Base-by-base conservation (phyloP, 2,329 filamentous ascomycete genomes). In the Exophiala viscosa region DNA sequence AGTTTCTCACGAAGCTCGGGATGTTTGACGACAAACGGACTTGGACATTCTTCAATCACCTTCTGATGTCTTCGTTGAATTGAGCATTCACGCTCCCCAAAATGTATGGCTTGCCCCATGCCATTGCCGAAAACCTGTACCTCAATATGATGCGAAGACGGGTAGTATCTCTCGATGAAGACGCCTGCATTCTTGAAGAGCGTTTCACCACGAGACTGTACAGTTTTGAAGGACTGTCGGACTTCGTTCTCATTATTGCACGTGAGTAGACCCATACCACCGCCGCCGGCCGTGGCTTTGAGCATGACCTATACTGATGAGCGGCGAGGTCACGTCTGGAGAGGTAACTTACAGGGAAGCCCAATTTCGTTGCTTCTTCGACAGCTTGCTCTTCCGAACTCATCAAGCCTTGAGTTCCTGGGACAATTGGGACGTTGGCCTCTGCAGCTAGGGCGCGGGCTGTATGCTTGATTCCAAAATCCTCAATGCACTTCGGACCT, bases 41-140 rank as follows among this genome's bases (percentile, higher is more conserved):
- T 89, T 0, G 90, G 90, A 2, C 87, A 90, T 70, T 96, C 90
- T 67, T 96, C 90, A 17, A 96, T 79, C 38, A 95, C 87, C 73
- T 96, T 96, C 67, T 96, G 90, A 66, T 96, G 90, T 36, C 90
- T 76, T 58, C 90, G 76, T 71, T 96, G 90, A 10, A 96, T 80
- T 46, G 87, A 92, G 70, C 90, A 96, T 67, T 96, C 90, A 50
- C 90, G 78, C 72, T 96, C 90, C 15, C 90, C 89, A 28, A 95
- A 81, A n/a, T 87, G 84, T 8, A 95, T 85, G 13, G 86, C 89
- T 65, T 87, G 82, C 1, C 89, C 90, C 61, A 84, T 78, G 46
- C 83, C 83, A 65, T 96, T 90, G 39, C 90, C 90, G 69, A 96
- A 93, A 13, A 96, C 82, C 67, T 96, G 90, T 4, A 96, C 88